Base-by-base conservation (phyloP, 352 stramenopile genomes). In the Phytophthora cajani region DNA sequence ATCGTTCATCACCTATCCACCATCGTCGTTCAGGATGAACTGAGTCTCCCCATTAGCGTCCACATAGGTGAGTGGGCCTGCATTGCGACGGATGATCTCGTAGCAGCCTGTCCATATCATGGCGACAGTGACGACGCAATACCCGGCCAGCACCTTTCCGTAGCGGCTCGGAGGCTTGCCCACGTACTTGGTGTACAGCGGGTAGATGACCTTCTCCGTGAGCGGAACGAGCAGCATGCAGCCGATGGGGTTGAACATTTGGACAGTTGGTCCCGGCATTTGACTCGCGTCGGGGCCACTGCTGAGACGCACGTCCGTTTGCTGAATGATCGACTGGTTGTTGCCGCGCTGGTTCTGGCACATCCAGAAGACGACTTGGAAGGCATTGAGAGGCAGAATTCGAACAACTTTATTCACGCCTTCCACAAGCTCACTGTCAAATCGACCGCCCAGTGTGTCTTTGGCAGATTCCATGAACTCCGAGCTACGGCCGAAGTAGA, bases 261-360 rank as follows among this genome's bases (percentile, higher is more conserved):
- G 42, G 42, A 12, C 42, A 10, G 42, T 50, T n/a, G 42, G 42
- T 50, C 42, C 42, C 6, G 42, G 42, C 42, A 50, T 50, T 50
- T 50, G 42, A 23, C 42, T 50, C 42, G 17, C 42, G 12, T 50
- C 8, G 17, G 42, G 9, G 5, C 42, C 42, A 25, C 16, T 25
- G 8, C 42, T 17, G 42, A 50, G 42, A 50, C 42, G 42, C 42
- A 50, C 42, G 42, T 25, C 42, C 17, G 42, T 50, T 23, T 50
- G 42, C 42, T 50, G 42, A 23, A 50, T 50, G 42, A 50, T 50
- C 0, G 42, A 50, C 42, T 50, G 42, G 42, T 50, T 50, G 42
- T 25, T 50, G 42, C 42, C 42, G 17, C 42, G 42, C 42, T 49
- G 42, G 42, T 50, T 50, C 42, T 50, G 42, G 42, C 42, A 50